Conservation (phyloP, 2,329 filamentous ascomycete species). For the Camillea tinctor region DNA sequence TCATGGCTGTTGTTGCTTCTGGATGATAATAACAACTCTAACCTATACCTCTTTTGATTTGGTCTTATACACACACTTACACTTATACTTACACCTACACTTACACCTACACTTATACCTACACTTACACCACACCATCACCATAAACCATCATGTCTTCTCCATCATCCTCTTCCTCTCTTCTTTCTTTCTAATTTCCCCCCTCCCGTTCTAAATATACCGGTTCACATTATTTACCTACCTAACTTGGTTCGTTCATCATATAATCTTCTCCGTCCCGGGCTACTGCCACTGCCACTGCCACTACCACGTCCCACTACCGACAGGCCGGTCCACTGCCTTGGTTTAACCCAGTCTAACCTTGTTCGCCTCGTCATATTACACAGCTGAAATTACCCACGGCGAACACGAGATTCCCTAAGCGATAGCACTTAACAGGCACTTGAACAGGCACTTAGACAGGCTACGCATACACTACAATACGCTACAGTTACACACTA, state of each 20-base stretch:
- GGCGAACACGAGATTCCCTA: not conserved
- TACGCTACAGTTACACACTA: not conserved
- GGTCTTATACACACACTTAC: not conserved
- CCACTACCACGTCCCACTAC: not conserved
- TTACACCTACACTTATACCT: too few relatives aligned
- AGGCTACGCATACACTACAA: not conserved
- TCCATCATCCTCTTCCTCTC: not conserved
- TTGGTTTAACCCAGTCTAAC: not conserved
- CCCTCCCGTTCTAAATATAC: too few relatives aligned
- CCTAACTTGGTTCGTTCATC: too few relatives aligned
- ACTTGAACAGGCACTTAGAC: not conserved
- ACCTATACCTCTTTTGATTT: not conserved
- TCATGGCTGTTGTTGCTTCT: not conserved
- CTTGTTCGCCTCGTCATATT: not conserved
- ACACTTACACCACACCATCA: too few relatives aligned
- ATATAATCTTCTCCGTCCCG: not conserved
- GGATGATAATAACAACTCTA: not conserved
- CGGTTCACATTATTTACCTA: not conserved
- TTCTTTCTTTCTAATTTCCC: not conserved
- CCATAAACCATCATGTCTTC: not conserved
- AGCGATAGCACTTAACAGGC: not conserved
- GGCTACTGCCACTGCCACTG: not conserved
- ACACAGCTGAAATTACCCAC: conserved; percentile 1
- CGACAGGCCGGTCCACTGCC: not conserved
- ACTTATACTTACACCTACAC: too few relatives aligned